A percentile compares a stretch with the other conserved stretches of the same genome.
Evolutionary conservation across 495 filamentous ascomycete species (phyloP).

Genomic region (Hypoxylon trugodes): DNA sequence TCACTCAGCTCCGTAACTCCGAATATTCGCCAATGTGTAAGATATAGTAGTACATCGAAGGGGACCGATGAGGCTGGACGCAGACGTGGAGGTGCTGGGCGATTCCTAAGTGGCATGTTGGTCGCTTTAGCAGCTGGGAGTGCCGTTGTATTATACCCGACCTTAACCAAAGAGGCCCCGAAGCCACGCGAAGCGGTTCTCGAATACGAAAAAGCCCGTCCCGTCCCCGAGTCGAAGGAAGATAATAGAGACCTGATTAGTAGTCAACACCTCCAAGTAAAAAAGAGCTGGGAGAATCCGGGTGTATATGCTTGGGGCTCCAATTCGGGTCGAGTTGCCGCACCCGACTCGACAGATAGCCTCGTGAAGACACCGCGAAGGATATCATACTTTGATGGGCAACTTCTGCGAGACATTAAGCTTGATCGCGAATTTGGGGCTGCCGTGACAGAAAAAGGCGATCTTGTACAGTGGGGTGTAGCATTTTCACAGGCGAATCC

Average conservation of each 20-base stretch:
- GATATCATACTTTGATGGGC: conserved; percentile 84
- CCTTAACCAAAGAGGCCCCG: conserved; percentile 15
- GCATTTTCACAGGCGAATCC: conserved; percentile 65
- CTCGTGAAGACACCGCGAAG: conserved; percentile 81
- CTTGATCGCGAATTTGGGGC: conserved; percentile 84
- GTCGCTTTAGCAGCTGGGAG: conserved; percentile 33
- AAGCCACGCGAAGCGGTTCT: conserved; percentile 54
- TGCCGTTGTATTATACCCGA: conserved; percentile 34
- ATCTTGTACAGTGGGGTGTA: conserved; percentile 90
- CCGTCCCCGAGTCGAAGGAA: conserved; percentile 64
- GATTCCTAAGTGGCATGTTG: conserved; percentile 27
- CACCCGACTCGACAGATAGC: conserved; percentile 79
- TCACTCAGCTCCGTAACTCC: conserved; percentile 2
- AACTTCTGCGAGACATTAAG: conserved; percentile 86
- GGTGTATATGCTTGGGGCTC: conserved; percentile 94
- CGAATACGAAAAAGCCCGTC: conserved; percentile 67
- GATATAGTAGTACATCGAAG: conserved; percentile 37
- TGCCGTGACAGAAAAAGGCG: conserved; percentile 86
- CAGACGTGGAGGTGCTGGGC: conserved; percentile 15
- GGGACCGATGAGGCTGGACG: background rate
- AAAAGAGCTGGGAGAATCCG: conserved; percentile 86
- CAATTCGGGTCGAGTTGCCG: conserved; percentile 84
- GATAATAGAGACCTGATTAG: conserved; percentile 76
- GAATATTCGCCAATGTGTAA: conserved; percentile 44
- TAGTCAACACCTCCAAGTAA: conserved; percentile 83